Evolutionary conservation across 1,139 yeast species (phyloP).

Genomic region (Pichia sp.): DNA sequence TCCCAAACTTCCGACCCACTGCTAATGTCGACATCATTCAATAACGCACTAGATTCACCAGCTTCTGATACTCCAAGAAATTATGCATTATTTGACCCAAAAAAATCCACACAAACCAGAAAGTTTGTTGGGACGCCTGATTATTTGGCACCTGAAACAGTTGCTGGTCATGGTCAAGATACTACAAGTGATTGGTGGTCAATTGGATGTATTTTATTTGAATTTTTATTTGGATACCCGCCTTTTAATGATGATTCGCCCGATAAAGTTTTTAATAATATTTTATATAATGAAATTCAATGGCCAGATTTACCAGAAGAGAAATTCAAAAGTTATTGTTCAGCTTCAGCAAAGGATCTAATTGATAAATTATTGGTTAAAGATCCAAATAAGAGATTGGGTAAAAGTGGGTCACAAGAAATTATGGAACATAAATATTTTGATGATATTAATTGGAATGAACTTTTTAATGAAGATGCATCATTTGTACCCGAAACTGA

Average conservation of each 20-base stretch:
- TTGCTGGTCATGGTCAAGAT: constrained; percentile 77
- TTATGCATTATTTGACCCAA: constrained; percentile 67
- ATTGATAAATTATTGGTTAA: constrained; percentile 54
- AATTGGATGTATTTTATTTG: constrained; percentile 90
- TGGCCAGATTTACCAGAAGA: constrained; percentile 67
- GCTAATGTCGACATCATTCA: constrained; percentile 25
- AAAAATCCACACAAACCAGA: constrained; percentile 39
- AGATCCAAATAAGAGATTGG: constrained; percentile 64
- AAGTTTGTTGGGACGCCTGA: constrained; percentile 96
- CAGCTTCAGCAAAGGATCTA: constrained; percentile 68
- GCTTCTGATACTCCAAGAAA: constrained; percentile 22
- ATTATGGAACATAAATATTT: constrained; percentile 76
- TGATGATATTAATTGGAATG: constrained; percentile 64
- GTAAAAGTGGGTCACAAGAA: constrained; percentile 70
- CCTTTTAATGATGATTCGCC: constrained; percentile 89
- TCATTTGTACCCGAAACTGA: constrained; percentile 77
- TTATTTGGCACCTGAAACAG: constrained; percentile 94
- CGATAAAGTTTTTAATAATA: constrained; percentile 73
- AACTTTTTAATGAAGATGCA: constrained; percentile 66
- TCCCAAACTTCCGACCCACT: constrained; percentile 31
- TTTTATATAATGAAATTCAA: constrained; percentile 62
- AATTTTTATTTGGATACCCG: constrained; percentile 86
- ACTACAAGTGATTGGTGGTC: constrained; percentile 99
- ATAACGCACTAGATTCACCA: background rate
- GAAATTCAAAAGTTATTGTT: constrained; percentile 51